Percentiles rank a stretch among this genome's conserved stretches.
Evolutionary conservation across 2,329 filamentous ascomycete genomes (phyloP).

Genomic region (Hortaea werneckii): DNA sequence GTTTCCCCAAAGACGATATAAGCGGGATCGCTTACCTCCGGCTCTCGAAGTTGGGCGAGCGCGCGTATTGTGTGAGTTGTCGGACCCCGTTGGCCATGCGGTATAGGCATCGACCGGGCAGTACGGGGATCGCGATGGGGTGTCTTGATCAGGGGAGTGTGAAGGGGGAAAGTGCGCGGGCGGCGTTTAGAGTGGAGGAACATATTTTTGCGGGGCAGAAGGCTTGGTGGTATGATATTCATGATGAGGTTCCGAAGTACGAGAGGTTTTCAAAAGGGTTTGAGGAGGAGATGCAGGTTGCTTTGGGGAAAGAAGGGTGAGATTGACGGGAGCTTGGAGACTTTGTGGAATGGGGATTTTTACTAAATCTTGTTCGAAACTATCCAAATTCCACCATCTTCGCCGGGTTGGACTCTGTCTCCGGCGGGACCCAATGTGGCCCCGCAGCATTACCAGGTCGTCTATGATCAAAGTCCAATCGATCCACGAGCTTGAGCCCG

Average conservation of each 20-base stretch:
- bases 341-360: not conserved
- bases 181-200: not conserved
- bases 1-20: not conserved
- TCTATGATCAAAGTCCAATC: conserved; percentile 14
- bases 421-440: not conserved
- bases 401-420: not conserved
- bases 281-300: not conserved
- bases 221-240: not conserved
- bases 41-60: not conserved
- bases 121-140: not conserved
- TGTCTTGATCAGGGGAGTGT: not conserved
- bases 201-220: not conserved
- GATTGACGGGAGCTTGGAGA: not conserved
- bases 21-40: not conserved
- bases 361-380: not conserved
- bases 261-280: not conserved
- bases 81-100: not conserved
- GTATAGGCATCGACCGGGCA: not conserved
- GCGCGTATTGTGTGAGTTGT: not conserved
- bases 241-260: not conserved
- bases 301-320: not conserved
- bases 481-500: conserved; percentile 15
- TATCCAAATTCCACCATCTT: not conserved
- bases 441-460: not conserved
- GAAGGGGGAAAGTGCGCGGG: not conserved